These are phyloP conservation scores for Staphylotrichum tortipilum DNA, from an alignment of 495 filamentous ascomycete genomes.

Conservation along the genomic window DNA sequence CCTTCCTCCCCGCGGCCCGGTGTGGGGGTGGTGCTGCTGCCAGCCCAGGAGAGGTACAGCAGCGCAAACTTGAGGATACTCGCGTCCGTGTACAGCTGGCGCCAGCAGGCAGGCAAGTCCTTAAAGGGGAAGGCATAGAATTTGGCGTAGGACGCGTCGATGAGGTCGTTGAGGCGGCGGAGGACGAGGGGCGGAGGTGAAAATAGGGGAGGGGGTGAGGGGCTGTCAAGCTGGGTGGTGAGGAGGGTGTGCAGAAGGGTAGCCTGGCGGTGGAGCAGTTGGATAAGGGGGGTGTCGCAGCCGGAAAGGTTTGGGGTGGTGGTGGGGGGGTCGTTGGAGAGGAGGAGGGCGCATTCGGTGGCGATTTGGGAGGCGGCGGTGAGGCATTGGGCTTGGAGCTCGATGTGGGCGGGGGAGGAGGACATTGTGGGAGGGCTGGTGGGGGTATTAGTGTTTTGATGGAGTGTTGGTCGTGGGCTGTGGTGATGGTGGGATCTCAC, in stretches of 20 bases:
- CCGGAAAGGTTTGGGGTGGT: conserved; percentile 20
- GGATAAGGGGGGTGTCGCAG: conserved; percentile 30
- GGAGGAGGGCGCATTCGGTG: conserved; percentile 20
- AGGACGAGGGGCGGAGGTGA: conserved; percentile 7
- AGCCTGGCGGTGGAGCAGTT: conserved; percentile 32
- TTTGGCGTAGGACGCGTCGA: conserved; percentile 42
- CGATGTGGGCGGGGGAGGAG: background rate
- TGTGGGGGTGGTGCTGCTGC: background rate
- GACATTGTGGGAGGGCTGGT: no score
- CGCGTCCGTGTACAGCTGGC: conserved; percentile 69
- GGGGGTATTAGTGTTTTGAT: no score
- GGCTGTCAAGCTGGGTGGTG: no score
- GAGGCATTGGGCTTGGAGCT: conserved; percentile 9
- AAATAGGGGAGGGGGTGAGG: no score
- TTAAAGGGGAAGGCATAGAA: conserved; percentile 70
- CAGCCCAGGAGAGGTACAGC: conserved; percentile 25
- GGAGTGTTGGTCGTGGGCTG: no score
- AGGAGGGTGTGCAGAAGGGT: conserved; percentile 14
- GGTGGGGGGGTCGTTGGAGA: background rate
- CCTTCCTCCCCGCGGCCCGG: no score
- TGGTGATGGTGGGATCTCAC: background rate
- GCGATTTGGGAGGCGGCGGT: conserved; percentile 18
- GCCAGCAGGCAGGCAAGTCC: conserved; percentile 67
- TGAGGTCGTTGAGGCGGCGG: conserved; percentile 38
- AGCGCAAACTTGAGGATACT: conserved; percentile 51